phyloP scores from a whole-genome alignment of 495 filamentous ascomycete genomes.

The Aspergillus wentii region DNA sequence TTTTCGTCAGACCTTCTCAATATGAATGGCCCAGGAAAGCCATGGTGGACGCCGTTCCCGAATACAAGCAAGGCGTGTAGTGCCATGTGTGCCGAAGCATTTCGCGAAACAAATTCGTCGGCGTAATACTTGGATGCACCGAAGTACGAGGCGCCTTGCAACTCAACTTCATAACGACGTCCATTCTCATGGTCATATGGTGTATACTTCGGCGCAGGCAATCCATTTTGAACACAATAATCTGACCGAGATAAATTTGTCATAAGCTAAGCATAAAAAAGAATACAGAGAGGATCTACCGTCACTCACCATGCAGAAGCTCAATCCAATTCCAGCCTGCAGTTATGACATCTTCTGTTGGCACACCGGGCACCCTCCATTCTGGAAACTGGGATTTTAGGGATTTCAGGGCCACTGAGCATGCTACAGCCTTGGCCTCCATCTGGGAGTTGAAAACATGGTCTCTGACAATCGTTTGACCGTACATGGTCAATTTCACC shows the following conservation, averaged over 20 bases:
- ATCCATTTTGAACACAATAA: conserved; percentile 15
- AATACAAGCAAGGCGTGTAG: conserved; percentile 17
- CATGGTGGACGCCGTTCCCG: background rate
- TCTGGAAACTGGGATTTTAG: conserved; percentile 15
- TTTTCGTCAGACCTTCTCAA: conserved; percentile 3
- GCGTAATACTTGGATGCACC: conserved; percentile 9
- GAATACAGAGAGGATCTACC: background rate
- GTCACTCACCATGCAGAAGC: conserved; percentile 26
- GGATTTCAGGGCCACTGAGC: conserved; percentile 18
- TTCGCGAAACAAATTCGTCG: conserved; percentile 17
- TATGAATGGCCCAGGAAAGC: background rate
- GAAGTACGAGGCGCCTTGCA: conserved; percentile 13
- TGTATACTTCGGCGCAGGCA: conserved; percentile 16
- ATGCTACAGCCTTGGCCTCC: conserved; percentile 21
- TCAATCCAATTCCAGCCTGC: conserved; percentile 24
- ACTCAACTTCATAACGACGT: conserved; percentile 21
- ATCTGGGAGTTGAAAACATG: conserved; percentile 3
- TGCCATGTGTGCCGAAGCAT: conserved; percentile 23
- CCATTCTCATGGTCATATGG: conserved; percentile 7
- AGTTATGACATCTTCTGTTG: conserved; percentile 8
- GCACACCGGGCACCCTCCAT: conserved; percentile 25
- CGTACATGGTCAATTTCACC: conserved; percentile 27
- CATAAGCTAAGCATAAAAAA: background rate
- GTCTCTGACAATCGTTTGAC: conserved; percentile 19
- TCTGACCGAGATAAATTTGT: conserved; percentile 5